Base-by-base conservation (phyloP, 192 early-diverging fungal genomes). In the Chytriomyces confervae region DNA sequence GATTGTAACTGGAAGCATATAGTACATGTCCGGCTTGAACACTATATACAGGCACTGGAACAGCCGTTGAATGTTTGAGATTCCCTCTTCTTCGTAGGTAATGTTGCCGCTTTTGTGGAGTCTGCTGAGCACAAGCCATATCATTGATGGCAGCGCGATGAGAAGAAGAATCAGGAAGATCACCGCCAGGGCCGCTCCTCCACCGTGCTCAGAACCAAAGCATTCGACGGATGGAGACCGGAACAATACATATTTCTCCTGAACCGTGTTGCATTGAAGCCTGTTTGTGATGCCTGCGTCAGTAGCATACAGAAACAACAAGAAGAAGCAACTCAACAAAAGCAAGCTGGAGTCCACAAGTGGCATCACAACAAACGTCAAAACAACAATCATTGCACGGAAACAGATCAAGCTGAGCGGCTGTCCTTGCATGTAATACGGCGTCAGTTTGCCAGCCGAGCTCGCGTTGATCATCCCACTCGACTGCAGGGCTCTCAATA, bases 281-380 rank as follows among this genome's bases (percentile, higher is more conserved):
- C 64, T 65, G 36, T 43, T 29, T 16, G 36, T 3, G 11, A 43
- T 65, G 24, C 2, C 16, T 43, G 64, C 1, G 44, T 29, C 5
- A 27, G 13, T 66, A 4, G 5, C 47, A 7, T 20, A 20, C 3
- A 50, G 6, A 20, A 46, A 13, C 13, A 57, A 18, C 44, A 36
- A 7, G 2, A 48, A 16, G 49, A 48, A 23, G 9, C 10, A 13
- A 51, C 16, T 36, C 16, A 29, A 66, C 62, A 76, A 5, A 0
- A 23, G 8, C 65, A 76, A 24, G 18, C 46, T 50, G 7, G 62
- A 13, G 27, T 76, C 75, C 10, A 76, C 64, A 27, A 76, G 65
- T 20, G 75, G 75, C 75, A 76, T 76, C 5, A 76, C 18, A 7
- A 67, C 75, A 46, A 76, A 67, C 7, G 65, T 67, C 45, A 76